Evolutionary conservation across 805 yeast genomes (phyloP).

Genomic region (Kodamaea kakaduensis): DNA sequence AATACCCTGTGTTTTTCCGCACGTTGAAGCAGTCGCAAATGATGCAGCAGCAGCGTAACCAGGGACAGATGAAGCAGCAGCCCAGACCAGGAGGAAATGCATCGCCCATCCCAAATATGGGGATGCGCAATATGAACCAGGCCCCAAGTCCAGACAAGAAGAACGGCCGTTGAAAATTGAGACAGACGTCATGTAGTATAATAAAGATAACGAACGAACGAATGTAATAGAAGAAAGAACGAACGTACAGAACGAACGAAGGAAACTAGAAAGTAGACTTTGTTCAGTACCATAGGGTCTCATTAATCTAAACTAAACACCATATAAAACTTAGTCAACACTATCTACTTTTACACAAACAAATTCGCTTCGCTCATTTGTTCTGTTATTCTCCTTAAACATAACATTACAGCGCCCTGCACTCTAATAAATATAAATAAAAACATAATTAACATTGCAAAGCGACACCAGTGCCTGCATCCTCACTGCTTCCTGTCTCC

Average conservation of each 20-base stretch:
- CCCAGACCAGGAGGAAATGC: slow-evolving; percentile 1
- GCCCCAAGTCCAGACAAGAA: slow-evolving; percentile 6
- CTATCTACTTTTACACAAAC: background rate
- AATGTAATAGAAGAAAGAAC: slow-evolving; percentile 13
- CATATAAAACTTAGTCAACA: too few species aligned
- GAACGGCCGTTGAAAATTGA: too few species aligned
- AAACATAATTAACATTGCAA: background rate
- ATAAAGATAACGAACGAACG: too few species aligned
- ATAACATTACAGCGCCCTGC: background rate
- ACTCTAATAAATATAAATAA: background rate
- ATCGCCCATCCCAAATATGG: background rate
- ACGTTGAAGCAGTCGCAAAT: slow-evolving; percentile 25
- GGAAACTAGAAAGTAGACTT: too few species aligned
- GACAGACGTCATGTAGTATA: too few species aligned
- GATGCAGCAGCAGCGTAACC: slow-evolving; percentile 23
- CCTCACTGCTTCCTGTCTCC: too few species aligned
- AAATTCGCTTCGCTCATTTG: background rate
- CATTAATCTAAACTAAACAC: too few species aligned
- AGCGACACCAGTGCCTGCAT: background rate
- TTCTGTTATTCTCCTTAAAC: background rate
- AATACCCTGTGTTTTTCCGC: slow-evolving; percentile 25
- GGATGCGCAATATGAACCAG: slow-evolving; percentile 2
- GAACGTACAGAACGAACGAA: slow-evolving; percentile 13
- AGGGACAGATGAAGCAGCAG: slow-evolving; percentile 8
- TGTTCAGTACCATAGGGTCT: too few species aligned